Evolutionary conservation across 257 asterid genomes (phyloP).

Genomic region (Cordia subcordata): DNA sequence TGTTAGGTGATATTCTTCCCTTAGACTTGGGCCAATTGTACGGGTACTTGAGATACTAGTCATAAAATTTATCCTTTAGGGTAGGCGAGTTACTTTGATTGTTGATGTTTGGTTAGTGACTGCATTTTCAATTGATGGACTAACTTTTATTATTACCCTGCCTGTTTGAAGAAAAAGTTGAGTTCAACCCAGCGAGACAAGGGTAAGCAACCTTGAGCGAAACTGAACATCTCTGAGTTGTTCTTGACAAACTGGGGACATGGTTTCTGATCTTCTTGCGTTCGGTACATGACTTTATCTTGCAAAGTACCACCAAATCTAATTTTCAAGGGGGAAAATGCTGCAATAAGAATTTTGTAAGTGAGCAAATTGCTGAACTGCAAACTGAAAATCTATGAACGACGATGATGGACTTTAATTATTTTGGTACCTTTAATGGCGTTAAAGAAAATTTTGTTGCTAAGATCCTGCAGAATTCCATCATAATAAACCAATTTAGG

Average conservation of each 20-base stretch:
- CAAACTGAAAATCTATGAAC: background rate
- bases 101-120: conserved; percentile 17
- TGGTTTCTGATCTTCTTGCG: conserved; percentile 26
- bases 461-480: conserved; percentile 50
- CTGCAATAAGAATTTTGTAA: conserved; percentile 35
- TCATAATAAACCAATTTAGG: too few relatives aligned
- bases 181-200: conserved; percentile 81
- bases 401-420: background rate
- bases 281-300: conserved; percentile 66
- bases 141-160: conserved; percentile 57
- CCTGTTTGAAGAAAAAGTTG: conserved; percentile 44
- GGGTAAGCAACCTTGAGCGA: conserved; percentile 71
- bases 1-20: conserved; percentile 63
- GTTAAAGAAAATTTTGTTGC: conserved; percentile 50
- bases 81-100: conserved; percentile 14
- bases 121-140: conserved; percentile 34
- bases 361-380: too few relatives aligned
- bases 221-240: conserved; percentile 53
- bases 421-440: conserved; percentile 83
- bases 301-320: conserved; percentile 92
- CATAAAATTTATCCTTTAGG: conserved; percentile 8
- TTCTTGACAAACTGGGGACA: conserved; percentile 42
- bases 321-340: conserved; percentile 69
- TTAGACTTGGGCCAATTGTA: too few relatives aligned
- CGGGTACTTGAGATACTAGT: background rate